Conservation (phyloP, 371 early-diverging fungal genomes). For the Catenaria anguillulae region DNA sequence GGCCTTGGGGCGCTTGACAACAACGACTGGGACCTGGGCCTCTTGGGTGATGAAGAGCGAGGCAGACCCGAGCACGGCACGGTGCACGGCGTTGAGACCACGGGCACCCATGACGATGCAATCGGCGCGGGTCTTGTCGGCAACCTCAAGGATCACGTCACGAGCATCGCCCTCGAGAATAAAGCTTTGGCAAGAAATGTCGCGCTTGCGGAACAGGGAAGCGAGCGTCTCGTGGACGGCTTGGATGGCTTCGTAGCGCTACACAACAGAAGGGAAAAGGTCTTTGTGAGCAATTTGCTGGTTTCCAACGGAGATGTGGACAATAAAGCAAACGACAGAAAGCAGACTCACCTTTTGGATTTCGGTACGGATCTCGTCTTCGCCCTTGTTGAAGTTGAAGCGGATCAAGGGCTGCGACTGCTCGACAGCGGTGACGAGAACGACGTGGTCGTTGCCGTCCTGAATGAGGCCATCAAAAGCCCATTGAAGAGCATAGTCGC, state of each 20-base stretch:
- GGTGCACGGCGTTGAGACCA: constrained; percentile 1
- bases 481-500: constrained; percentile 2
- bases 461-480: not conserved
- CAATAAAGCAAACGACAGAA: too few species aligned
- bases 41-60: not conserved
- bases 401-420: not conserved
- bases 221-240: not conserved
- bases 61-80: not conserved
- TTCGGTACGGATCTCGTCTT: not conserved
- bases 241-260: not conserved
- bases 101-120: constrained; percentile 6
- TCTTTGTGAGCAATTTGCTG: too few species aligned
- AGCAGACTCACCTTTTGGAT: not conserved
- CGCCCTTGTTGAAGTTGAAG: not conserved
- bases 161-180: constrained; percentile 6
- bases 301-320: too few species aligned
- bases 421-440: not conserved
- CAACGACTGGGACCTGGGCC: not conserved
- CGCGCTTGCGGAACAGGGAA: not conserved
- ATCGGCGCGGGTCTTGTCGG: not conserved
- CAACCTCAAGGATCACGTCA: constrained; percentile 4
- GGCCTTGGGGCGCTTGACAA: not conserved
- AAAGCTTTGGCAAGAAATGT: not conserved
- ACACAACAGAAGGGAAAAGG: too few species aligned
- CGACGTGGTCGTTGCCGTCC: not conserved